Conservation (phyloP, 495 filamentous ascomycete genomes). For the Talaromyces proteolyticus region DNA sequence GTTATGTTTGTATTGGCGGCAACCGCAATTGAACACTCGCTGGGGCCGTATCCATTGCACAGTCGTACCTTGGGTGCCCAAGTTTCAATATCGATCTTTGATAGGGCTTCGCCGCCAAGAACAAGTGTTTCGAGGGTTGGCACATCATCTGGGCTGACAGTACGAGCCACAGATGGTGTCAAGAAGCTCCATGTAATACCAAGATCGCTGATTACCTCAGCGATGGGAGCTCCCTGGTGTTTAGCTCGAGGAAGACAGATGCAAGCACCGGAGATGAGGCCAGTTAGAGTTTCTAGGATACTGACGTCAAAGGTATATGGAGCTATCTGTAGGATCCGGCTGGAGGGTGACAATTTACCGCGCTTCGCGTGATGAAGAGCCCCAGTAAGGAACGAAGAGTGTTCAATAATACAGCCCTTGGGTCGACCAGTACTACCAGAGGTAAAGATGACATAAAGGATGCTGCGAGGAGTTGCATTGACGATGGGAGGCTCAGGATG, state of each 20-base stretch:
- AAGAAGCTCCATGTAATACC: conserved; percentile 22
- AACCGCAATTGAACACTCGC: conserved; percentile 28
- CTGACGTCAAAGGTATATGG: conserved; percentile 20
- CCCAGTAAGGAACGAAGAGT: conserved; percentile 40
- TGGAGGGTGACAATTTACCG: conserved; percentile 21
- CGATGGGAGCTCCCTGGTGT: not conserved
- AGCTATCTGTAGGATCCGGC: conserved; percentile 12
- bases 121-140: conserved; percentile 23
- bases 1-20: conserved; percentile 11
- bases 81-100: conserved; percentile 23
- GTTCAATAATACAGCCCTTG: conserved; percentile 44
- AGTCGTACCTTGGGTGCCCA: conserved; percentile 38
- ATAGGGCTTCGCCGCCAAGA: conserved; percentile 32
- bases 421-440: conserved; percentile 55
- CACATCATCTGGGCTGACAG: conserved; percentile 20
- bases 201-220: conserved; percentile 25
- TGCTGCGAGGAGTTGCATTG: conserved; percentile 1
- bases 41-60: conserved; percentile 45
- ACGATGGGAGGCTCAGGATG: not conserved
- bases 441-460: conserved; percentile 31
- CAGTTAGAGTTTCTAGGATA: conserved; percentile 14
- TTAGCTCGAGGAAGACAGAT: conserved; percentile 14
- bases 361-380: conserved; percentile 31
- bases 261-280: conserved; percentile 18
- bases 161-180: conserved; percentile 28